Evolutionary conservation across 805 yeast genomes (phyloP), one percentile per base, ranked within the genome.

Genomic region (Ogataea pilisensis): DNA sequence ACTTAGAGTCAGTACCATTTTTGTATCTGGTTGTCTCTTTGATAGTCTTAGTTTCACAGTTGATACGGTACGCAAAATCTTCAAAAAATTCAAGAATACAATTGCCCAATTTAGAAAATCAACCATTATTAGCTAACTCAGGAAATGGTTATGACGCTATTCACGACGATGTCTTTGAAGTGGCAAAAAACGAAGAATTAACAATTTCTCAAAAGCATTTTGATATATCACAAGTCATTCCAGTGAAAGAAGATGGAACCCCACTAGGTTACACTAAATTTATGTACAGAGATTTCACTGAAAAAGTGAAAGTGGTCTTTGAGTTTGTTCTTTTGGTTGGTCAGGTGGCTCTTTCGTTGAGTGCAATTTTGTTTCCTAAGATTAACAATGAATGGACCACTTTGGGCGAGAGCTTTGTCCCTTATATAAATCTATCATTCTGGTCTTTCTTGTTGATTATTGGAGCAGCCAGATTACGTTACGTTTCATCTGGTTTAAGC

Each of bases 191-290:
- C 8, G 14, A 18, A 7, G 19, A 28, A 11, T 12, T 27, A 8
- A 28, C 53, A 3, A 45, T 77, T 30, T 72, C 78, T 32, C 75
- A 75, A 25, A 74, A 73, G 34, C 93, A 84, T 58, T 85, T 84
- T 49, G 85, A 85, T 49, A 69, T 84, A 25, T 68, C 74, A 16
- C 70, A 73, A 17, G 57, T 84, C 28, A 65, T 72, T 12, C 74
- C 79, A 14, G 63, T 73, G 2, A 73, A 74, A 43, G 69, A 71
- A 8, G 81, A 80, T 58, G 89, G 88, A 5, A 70, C 73, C 9
- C 76, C 81, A 8, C 80, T 78, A 45, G 87, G 88, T 3, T 57
- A 61, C 7, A 55, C 67, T n/a, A 62, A 68, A 44, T 55, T 70
- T 17, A 68, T 80, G 2, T 67, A 61, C 39, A 76, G 85, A 57